Conservation (phyloP, 2,329 filamentous ascomycete genomes). For the Coniochaeta prunicola region DNA sequence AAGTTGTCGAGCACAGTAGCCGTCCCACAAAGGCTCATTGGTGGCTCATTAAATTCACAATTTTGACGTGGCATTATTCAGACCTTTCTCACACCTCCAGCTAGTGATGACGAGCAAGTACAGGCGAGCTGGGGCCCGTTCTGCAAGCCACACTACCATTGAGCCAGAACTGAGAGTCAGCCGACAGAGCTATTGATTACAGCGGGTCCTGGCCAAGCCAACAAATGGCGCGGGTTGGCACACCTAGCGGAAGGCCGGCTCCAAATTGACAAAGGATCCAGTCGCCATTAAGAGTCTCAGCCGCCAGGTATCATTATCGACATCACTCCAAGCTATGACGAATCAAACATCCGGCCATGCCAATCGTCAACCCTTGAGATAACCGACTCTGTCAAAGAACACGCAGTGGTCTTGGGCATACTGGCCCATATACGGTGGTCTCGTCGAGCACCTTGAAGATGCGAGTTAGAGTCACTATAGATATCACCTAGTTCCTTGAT, state of each 20-base stretch:
- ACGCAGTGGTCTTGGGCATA: no score
- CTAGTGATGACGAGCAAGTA: not conserved
- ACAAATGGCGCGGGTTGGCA: no score
- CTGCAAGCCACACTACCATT: not conserved
- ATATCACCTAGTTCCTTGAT: no score
- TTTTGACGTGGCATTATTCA: not conserved
- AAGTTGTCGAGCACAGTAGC: not conserved
- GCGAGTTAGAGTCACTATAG: no score
- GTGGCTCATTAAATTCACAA: not conserved
- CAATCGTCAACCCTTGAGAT: not conserved
- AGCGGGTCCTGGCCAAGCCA: not conserved
- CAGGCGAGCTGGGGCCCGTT: not conserved
- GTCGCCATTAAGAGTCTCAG: not conserved
- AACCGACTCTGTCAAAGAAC: not conserved
- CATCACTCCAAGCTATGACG: not conserved
- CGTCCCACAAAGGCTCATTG: not conserved
- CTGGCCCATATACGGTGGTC: no score
- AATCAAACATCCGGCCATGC: not conserved
- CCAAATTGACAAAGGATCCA: not conserved
- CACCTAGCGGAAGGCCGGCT: not conserved
- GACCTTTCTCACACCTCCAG: not conserved
- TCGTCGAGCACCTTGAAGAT: no score
- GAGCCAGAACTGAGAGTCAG: not conserved
- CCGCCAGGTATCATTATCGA: not conserved
- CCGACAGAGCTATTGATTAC: not conserved